Base-by-base conservation (phyloP, 495 filamentous ascomycete genomes). In the Penicillium herquei region DNA sequence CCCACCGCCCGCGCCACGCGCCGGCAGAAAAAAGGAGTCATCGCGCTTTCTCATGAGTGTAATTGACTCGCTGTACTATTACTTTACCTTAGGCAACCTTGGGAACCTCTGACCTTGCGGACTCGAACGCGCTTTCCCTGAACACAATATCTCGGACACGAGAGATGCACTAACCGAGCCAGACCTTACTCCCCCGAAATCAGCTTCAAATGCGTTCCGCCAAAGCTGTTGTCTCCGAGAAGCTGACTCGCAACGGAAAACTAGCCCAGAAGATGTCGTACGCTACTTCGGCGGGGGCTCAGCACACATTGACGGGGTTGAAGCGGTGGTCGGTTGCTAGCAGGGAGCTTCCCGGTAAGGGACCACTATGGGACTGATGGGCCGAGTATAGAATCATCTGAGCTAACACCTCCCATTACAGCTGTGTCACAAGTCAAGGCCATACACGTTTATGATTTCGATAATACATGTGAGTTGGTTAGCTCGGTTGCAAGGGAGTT, bases 371-470 rank as follows among this genome's bases (percentile, higher is more conserved):
- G 8, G 46, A 30, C 44, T 37, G 12, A 37, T 37, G 34, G 34
- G 7, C 21, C 21, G 21, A 26, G 21, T 26, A 26, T 26, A 4
- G 11, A 7, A 13, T 33, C 6, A 16, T 10, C 11, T 33, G 7
- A 13, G n/a, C 10, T 40, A 14, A 49, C 10, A 35, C 34, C 12
- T 39, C 18, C 13, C 49, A 51, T 35, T 34, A 17, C 55, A 86
- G 84, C 80, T 52, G 75, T 84, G 16, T 78, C 87, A 16, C 77
- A 81, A 61, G 87, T 98, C 64, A 89, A 83, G 66, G 68, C 83
- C 7, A 84, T 99, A 49, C 94, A 99, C 68, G 81, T 99, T 54
- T 99, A 98, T 76, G 94, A 99, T 73, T 99, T 99, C 68, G 94
- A 99, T 67, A 98, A 99, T 64, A 99, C 94, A 39, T 76, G 91